These are phyloP conservation scores for Clathrospora elynae DNA, from an alignment of 2,329 filamentous ascomycete species.

Conservation along the genomic window DNA sequence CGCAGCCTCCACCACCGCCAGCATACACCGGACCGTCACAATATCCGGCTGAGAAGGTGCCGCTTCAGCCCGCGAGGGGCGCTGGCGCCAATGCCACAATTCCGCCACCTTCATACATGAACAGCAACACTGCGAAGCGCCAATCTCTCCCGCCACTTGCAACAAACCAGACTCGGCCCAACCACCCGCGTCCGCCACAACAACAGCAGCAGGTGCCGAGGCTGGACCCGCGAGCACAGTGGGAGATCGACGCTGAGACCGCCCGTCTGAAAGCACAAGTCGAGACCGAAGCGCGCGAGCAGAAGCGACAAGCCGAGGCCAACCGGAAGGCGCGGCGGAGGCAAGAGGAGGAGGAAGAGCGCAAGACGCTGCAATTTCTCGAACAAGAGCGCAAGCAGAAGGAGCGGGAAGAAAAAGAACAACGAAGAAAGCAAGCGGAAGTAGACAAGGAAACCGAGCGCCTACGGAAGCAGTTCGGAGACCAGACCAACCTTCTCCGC, in stretches of 20 bases:
- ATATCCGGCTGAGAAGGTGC: conserved; percentile 28
- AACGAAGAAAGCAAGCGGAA: conserved; percentile 58
- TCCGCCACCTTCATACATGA: conserved; percentile 23
- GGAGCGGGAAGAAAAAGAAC: conserved; percentile 68
- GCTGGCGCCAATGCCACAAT: conserved; percentile 24
- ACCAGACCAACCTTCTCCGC: conserved; percentile 38
- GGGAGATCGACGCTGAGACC: conserved; percentile 59
- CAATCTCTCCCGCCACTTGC: conserved; percentile 38
- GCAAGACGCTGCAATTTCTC: conserved; percentile 41
- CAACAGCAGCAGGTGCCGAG: conserved; percentile 25
- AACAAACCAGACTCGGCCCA: conserved; percentile 27
- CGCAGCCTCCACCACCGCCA: conserved; percentile 36
- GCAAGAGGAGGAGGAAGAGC: conserved; percentile 62
- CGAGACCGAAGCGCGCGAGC: conserved; percentile 52
- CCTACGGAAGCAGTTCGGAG: conserved; percentile 70
- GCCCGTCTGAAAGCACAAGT: conserved; percentile 53
- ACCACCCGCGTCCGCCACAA: conserved; percentile 13
- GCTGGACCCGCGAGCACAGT: conserved; percentile 58
- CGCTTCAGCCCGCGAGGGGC: conserved; percentile 19
- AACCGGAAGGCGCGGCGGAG: conserved; percentile 62
- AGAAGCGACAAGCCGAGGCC: conserved; percentile 51
- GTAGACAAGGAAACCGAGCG: conserved; percentile 76
- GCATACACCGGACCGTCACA: conserved; percentile 30
- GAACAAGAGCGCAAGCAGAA: conserved; percentile 59
- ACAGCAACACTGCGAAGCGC: conserved; percentile 30